Conservation (phyloP, 1,284 basidiomycete species). For the Pyrrhoderma noxium region DNA sequence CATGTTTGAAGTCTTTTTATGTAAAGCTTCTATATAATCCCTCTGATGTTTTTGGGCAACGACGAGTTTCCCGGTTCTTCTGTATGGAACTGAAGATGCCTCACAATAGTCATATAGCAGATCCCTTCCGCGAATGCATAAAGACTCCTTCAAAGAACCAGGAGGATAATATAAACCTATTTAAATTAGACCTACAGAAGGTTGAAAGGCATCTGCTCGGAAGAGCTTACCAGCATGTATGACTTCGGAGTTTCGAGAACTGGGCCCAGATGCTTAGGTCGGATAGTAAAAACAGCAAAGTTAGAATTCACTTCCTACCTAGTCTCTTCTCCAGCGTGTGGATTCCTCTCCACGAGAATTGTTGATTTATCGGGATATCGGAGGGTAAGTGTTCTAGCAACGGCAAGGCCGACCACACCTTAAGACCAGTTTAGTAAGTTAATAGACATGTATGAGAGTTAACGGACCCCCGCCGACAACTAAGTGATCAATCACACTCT, state of each 20-base stretch:
- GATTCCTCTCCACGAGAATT: slow-evolving; percentile 80
- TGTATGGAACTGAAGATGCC: slow-evolving; percentile 57
- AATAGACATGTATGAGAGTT: not conserved
- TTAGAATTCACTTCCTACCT: slow-evolving; percentile 43
- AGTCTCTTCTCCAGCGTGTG: slow-evolving; percentile 69
- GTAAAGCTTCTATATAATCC: slow-evolving; percentile 63
- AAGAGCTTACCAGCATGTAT: slow-evolving; percentile 74
- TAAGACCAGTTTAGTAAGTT: not conserved
- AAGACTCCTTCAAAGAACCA: slow-evolving; percentile 76
- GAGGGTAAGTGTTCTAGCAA: slow-evolving; percentile 70
- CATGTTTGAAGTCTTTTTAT: slow-evolving; percentile 53
- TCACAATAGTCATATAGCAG: slow-evolving; percentile 79
- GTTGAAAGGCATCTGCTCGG: not conserved
- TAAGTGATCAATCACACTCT: slow-evolving; percentile 78
- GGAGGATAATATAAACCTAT: slow-evolving; percentile 80
- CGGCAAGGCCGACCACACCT: slow-evolving; percentile 86
- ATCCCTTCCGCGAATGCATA: slow-evolving; percentile 84
- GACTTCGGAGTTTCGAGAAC: slow-evolving; percentile 93
- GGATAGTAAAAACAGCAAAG: slow-evolving; percentile 3
- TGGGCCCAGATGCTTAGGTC: slow-evolving; percentile 25
- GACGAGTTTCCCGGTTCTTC: slow-evolving; percentile 83
- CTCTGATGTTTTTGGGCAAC: slow-evolving; percentile 65
- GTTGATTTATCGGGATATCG: slow-evolving; percentile 70
- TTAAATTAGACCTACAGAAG: not conserved
- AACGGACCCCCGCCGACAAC: slow-evolving; percentile 82